Conservation (phyloP, 2,329 filamentous ascomycete species). For the Botryotinia narcissicola region DNA sequence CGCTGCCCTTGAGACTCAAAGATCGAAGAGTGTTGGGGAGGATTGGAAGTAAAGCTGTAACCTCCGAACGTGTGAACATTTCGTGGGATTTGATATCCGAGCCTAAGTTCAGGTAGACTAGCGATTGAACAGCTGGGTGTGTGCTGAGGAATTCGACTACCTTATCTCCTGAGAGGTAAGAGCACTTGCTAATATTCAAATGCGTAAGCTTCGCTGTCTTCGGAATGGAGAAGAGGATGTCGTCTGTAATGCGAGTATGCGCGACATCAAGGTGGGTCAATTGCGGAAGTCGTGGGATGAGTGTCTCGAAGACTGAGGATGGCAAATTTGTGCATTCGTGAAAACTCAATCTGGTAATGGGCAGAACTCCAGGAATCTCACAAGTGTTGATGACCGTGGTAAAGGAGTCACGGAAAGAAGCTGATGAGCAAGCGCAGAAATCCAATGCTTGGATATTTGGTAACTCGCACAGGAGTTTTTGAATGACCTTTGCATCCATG, state of each 20-base stretch:
- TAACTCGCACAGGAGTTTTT: constrained; percentile 67
- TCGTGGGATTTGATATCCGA: constrained; percentile 71
- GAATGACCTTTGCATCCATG: constrained; percentile 63
- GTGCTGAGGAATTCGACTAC: constrained; percentile 69
- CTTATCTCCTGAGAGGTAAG: constrained; percentile 60
- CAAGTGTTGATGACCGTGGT: constrained; percentile 44
- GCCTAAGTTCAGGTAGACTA: constrained; percentile 72
- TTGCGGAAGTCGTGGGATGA: constrained; percentile 67
- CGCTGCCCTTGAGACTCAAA: constrained; percentile 72
- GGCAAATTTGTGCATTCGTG: constrained; percentile 76
- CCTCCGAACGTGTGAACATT: constrained; percentile 63
- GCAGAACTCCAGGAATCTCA: constrained; percentile 44
- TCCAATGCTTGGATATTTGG: constrained; percentile 66
- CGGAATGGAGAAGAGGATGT: constrained; percentile 68
- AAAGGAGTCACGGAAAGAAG: constrained; percentile 65
- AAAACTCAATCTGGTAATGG: constrained; percentile 66
- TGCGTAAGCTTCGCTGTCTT: constrained; percentile 71
- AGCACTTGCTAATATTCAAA: constrained; percentile 75
- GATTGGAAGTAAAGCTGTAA: constrained; percentile 61
- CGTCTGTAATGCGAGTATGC: constrained; percentile 72
- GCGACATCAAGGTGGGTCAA: constrained; percentile 79
- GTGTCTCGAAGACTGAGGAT: constrained; percentile 61
- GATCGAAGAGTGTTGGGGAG: constrained; percentile 68
- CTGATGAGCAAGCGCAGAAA: constrained; percentile 73
- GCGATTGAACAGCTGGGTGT: constrained; percentile 65